Base-by-base conservation (phyloP, 2,329 filamentous ascomycete species). In the Sodiomyces alkalinus region DNA sequence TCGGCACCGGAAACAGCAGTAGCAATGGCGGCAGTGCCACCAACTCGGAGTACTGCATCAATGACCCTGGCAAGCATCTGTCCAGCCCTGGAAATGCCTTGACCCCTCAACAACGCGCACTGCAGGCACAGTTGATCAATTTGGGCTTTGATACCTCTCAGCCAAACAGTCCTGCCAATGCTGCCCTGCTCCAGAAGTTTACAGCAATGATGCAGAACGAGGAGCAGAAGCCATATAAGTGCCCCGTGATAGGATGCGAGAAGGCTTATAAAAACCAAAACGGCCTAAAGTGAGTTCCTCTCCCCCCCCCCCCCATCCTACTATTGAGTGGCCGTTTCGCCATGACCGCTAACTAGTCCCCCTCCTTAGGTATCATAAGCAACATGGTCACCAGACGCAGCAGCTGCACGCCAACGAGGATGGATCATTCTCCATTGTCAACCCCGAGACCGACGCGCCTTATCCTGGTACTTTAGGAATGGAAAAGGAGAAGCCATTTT, bases 261-360 rank as follows among this genome's bases (percentile, higher is more conserved):
- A 98, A 98, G 63, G 87, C 90, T 0, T 98, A 98, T 61, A 98
- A 98, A 66, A 98, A 98, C 52, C 90, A 96, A 51, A 98, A 98
- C 42, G 90, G 90, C 27, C 64, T 98, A 32, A 98, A 96, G 70
- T 98, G 83, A 42, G 61, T 58, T 35, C 30, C 17, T n/a, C 26
- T 10, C 14, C 12, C n/a, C 9, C 22, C 18, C 29, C 20, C 17
- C 25, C 12, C n/a, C n/a, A n/a, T n/a, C n/a, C n/a, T n/a, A n/a
- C n/a, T n/a, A n/a, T n/a, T n/a, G n/a, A n/a, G n/a, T 12, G 14
- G 15, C 10, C 21, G 14, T 27, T 19, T 24, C 19, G 17, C 28
- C n/a, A 27, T 36, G 19, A 25, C 30, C 28, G 16, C 33, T 31
- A 26, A 37, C 21, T 15, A 29, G 17, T 29, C 19, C 17, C 19